Evolutionary conservation across 176 grass and related monocot species (phyloP), one percentile per base, ranked within the genome.

Genomic region (Juncus inflexus): DNA sequence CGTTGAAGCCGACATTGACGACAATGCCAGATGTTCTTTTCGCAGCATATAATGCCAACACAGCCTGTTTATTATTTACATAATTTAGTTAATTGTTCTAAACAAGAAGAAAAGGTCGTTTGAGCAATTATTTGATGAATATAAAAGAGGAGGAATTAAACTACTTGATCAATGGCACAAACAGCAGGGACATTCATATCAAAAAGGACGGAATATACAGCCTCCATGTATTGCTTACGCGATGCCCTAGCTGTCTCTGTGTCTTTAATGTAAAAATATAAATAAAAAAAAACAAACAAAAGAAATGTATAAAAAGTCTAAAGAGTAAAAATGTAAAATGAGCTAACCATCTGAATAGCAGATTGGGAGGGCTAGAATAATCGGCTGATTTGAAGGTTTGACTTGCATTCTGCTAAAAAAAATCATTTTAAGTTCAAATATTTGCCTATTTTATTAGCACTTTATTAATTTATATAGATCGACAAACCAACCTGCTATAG

Each of bases 111-210:
- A 35, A 42, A 15, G 37, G 43, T 11, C 37, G 5, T 9, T 50
- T 52, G 16, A 16, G 35, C 12, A 13, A 28, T 59, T 53, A 7
- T 68, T 50, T 51, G 10, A 69, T 50, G 8, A 61, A 12, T 52
- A 14, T 12, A 41, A 68, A 37, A 13, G 7, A 3, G 37, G 15
- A 13, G 45, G 64, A 40, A 61, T 56, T 28, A 52, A 39, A 79
- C 75, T 65, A 91, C 94, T 72, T 97, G 94, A 86, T 91, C 83
- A 77, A 86, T 82, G 16, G 84, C 78, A 67, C 88, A 91, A 79
- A 97, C 82, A 74, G 80, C 80, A 78, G 88, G 94, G 67, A 83
- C 94, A 89, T 97, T 89, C 88, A 97, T 86, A 61, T 91, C 94
- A 15, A 97, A 97, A 35, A 97, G 79, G 66, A 97, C 85, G 1